Evolutionary conservation across 1,139 yeast species (phyloP).

Genomic region (Scheffersomyces quercinus): DNA sequence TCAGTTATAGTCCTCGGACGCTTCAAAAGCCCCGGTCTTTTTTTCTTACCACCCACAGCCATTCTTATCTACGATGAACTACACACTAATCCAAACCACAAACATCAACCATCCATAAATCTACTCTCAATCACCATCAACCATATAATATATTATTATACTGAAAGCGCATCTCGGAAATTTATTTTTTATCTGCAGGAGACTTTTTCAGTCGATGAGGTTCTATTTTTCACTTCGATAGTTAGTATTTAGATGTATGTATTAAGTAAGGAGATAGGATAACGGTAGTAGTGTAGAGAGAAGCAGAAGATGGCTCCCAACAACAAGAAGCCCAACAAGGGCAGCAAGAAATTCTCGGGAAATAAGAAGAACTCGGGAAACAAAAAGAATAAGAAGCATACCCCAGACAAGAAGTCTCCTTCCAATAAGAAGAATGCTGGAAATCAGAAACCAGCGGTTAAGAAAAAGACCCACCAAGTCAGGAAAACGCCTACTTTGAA

Average conservation of each 20-base stretch:
- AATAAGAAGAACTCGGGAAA: too few relatives aligned
- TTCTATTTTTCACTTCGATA: too few relatives aligned
- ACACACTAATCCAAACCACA: too few relatives aligned
- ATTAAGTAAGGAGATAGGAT: too few relatives aligned
- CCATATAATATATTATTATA: too few relatives aligned
- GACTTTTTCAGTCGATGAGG: too few relatives aligned
- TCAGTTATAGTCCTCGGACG: slow-evolving; percentile 21
- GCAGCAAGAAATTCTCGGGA: neutral
- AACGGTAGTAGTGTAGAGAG: neutral
- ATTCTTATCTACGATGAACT: neutral
- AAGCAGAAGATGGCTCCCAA: neutral
- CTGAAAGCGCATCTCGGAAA: too few relatives aligned
- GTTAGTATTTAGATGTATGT: too few relatives aligned
- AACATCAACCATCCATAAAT: too few relatives aligned
- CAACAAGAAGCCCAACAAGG: slow-evolving; percentile 4
- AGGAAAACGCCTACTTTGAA: slow-evolving; percentile 30
- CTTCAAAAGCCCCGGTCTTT: slow-evolving; percentile 22
- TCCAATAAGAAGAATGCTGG: slow-evolving; percentile 2
- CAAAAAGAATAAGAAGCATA: too few relatives aligned
- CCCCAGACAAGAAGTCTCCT: neutral
- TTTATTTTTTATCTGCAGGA: too few relatives aligned
- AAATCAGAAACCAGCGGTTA: slow-evolving; percentile 5
- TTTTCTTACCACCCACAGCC: slow-evolving; percentile 7
- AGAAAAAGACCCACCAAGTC: slow-evolving; percentile 8
- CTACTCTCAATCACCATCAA: too few relatives aligned